Conservation (phyloP, 2,329 filamentous ascomycete genomes). For the Fusarium kyushuense region DNA sequence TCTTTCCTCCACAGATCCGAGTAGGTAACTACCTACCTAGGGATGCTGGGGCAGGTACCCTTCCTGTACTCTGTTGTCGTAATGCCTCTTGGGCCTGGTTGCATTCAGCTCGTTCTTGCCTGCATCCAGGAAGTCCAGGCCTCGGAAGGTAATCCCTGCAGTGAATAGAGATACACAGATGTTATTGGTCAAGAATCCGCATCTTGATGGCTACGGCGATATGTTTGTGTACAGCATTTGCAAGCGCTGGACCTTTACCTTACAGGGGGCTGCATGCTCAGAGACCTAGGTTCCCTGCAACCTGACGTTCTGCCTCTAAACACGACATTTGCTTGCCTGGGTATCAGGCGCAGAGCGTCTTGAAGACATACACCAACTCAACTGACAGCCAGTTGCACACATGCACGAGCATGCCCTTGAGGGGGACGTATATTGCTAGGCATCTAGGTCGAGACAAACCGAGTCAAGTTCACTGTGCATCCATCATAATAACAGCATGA, state of each 20-base stretch:
- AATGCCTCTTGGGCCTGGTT: slow-evolving; percentile 1
- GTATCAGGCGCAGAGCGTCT: slow-evolving; percentile 19
- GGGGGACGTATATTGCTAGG: background rate
- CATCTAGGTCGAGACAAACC: background rate
- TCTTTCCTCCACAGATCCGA: slow-evolving; percentile 23
- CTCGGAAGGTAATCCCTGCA: slow-evolving; percentile 4
- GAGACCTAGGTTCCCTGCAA: slow-evolving; percentile 11
- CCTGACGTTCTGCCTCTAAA: background rate
- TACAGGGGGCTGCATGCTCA: slow-evolving; percentile 12
- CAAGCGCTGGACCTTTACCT: slow-evolving; percentile 29
- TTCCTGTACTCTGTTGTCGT: slow-evolving; percentile 6
- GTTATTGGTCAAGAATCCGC: slow-evolving; percentile 14
- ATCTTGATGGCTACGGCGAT: slow-evolving; percentile 37
- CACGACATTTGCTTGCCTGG: background rate
- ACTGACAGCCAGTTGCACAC: slow-evolving; percentile 3
- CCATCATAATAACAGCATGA: slow-evolving; percentile 6
- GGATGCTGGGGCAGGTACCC: slow-evolving; percentile 6
- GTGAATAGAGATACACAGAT: slow-evolving; percentile 11
- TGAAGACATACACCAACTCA: slow-evolving; percentile 22
- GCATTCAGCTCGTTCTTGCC: slow-evolving; percentile 27
- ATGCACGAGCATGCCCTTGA: background rate
- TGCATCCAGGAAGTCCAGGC: slow-evolving; percentile 16
- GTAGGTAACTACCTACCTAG: slow-evolving; percentile 29
- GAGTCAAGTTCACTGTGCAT: background rate
- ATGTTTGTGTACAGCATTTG: slow-evolving; percentile 30